Evolutionary conservation across 768 basidiomycete species (phyloP).

Genomic region (Hortiboletus campestris): DNA sequence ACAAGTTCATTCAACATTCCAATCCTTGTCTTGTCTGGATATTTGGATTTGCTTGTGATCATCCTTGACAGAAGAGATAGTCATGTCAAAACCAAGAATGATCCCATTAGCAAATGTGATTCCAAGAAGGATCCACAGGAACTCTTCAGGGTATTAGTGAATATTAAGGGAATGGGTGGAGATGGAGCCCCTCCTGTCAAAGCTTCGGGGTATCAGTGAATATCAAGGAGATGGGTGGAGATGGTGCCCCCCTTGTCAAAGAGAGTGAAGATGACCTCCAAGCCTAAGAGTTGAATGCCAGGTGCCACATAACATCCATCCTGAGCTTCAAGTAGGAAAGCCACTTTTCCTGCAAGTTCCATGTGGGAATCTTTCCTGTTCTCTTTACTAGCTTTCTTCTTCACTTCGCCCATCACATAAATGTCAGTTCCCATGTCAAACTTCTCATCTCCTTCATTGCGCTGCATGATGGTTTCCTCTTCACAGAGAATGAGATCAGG

Average conservation of each 20-base stretch:
- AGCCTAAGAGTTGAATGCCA: background rate
- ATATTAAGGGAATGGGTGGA: slow-evolving; percentile 3
- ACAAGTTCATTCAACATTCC: no score
- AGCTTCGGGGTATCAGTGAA: background rate
- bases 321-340: background rate
- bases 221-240: background rate
- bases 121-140: background rate
- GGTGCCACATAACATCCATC: background rate
- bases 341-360: background rate
- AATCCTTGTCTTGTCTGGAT: background rate
- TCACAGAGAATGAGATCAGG: background rate
- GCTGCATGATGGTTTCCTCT: background rate
- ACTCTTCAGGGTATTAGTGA: background rate
- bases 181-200: slow-evolving; percentile 3
- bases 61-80: background rate
- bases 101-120: background rate
- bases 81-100: background rate
- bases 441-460: no score
- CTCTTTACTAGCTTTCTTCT: no score
- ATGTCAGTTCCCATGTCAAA: no score
- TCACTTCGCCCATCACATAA: no score
- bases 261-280: background rate
- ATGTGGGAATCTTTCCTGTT: no score
- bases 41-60: background rate
- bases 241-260: slow-evolving; percentile 8